phyloP scores from a whole-genome alignment of 768 basidiomycete species.

The Leccinum fibrillosum region DNA sequence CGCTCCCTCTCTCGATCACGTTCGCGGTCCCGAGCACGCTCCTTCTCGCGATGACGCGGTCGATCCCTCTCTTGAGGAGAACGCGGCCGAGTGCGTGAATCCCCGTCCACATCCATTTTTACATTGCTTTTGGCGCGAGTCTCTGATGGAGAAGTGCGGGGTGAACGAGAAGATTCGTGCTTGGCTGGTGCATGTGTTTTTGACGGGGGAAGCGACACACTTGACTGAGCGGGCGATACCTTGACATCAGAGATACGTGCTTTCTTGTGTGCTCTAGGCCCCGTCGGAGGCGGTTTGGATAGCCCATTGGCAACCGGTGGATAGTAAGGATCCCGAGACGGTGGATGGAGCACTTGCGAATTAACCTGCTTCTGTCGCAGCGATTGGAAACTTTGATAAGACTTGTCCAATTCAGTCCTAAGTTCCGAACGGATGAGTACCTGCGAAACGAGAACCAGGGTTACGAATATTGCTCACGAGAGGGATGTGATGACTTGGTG shows the following conservation, averaged over 20 bases:
- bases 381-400: slow-evolving; percentile 59
- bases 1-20: slow-evolving; percentile 34
- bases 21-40: slow-evolving; percentile 34
- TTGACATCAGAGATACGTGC: slow-evolving; percentile 62
- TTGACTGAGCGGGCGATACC: slow-evolving; percentile 33
- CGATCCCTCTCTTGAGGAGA: slow-evolving; percentile 42
- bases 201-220: slow-evolving; percentile 26
- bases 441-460: slow-evolving; percentile 4
- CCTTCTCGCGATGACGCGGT: slow-evolving; percentile 36
- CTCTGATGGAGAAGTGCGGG: slow-evolving; percentile 28
- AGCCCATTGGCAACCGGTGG: slow-evolving; percentile 32
- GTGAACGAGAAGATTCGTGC: slow-evolving; percentile 30
- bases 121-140: slow-evolving; percentile 24
- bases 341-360: slow-evolving; percentile 31
- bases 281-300: slow-evolving; percentile 66
- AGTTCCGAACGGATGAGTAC: slow-evolving; percentile 16
- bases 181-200: slow-evolving; percentile 21
- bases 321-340: slow-evolving; percentile 46
- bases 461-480: slow-evolving; percentile 51
- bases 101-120: slow-evolving; percentile 61
- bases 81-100: slow-evolving; percentile 40
- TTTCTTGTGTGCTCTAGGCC: slow-evolving; percentile 78
- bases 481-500: slow-evolving; percentile 66
- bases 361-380: slow-evolving; percentile 38
- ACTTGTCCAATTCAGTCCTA: slow-evolving; percentile 76